These are phyloP conservation scores for Kwoniella europaea DNA, from an alignment of 768 basidiomycete genomes.

Conservation along the genomic window DNA sequence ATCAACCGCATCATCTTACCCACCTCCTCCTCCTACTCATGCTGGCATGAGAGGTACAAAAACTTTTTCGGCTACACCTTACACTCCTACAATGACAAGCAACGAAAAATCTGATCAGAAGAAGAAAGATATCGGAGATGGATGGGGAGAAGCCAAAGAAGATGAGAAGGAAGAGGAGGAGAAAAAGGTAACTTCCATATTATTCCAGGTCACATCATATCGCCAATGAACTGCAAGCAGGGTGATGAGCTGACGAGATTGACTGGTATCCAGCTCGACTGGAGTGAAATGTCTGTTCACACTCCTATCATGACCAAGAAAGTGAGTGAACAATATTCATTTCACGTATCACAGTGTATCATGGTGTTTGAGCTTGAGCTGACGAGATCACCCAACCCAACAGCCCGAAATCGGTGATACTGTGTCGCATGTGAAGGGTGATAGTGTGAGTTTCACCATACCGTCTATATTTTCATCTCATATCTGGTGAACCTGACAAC, in stretches of 20 bases:
- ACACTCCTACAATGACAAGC: not conserved
- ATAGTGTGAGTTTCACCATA: not conserved
- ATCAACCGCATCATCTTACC: constrained; percentile 2
- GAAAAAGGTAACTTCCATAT: not conserved
- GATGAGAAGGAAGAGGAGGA: not conserved
- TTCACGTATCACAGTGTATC: not conserved
- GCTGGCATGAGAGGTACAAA: not conserved
- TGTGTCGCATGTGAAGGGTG: not conserved
- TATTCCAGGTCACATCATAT: not conserved
- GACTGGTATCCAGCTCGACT: not conserved
- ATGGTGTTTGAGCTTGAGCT: not conserved
- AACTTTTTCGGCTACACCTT: not conserved
- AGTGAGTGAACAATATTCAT: not conserved
- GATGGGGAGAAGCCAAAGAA: not conserved
- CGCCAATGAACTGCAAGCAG: not conserved
- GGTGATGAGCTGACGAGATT: not conserved
- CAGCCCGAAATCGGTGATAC: not conserved
- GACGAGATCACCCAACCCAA: not conserved
- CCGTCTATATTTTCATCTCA: not conserved
- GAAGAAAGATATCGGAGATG: not conserved
- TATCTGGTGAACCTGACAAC: not conserved
- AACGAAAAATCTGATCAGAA: not conserved
- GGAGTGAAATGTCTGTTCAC: constrained; percentile 6
- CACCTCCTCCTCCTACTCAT: not conserved
- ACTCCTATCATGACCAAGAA: not conserved